Evolutionary conservation across 2,329 filamentous ascomycete genomes (phyloP).

Genomic region (Paracamarosporium sp.): DNA sequence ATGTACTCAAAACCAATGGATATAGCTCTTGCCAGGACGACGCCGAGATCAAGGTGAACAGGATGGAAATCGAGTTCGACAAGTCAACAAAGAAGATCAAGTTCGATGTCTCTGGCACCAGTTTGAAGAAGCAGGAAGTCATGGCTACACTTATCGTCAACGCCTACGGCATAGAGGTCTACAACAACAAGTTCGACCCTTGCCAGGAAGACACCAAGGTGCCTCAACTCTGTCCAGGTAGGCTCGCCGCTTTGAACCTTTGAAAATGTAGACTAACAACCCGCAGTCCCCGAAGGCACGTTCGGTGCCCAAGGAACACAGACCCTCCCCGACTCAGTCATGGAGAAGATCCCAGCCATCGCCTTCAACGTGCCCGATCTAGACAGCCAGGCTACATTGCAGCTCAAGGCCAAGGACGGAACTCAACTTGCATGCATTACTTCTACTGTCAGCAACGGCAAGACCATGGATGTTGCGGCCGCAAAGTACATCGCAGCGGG

Average conservation of each 20-base stretch:
- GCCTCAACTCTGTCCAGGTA: constrained; percentile 80
- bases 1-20: constrained; percentile 80
- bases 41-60: constrained; percentile 71
- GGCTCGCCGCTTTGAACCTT: constrained; percentile 31
- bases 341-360: constrained; percentile 80
- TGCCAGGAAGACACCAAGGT: constrained; percentile 74
- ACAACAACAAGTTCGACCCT: constrained; percentile 81
- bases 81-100: constrained; percentile 73
- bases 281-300: constrained; percentile 70
- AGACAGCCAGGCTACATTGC: constrained; percentile 80
- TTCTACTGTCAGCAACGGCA: constrained; percentile 84
- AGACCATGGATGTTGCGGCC: constrained; percentile 75
- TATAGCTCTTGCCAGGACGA: constrained; percentile 75
- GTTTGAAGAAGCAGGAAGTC: constrained; percentile 77
- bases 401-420: constrained; percentile 69
- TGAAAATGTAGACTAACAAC: constrained; percentile 22
- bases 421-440: constrained; percentile 80
- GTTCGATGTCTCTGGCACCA: constrained; percentile 85
- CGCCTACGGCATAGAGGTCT: constrained; percentile 85
- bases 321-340: constrained; percentile 73
- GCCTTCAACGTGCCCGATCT: constrained; percentile 92
- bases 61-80: constrained; percentile 80
- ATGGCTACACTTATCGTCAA: constrained; percentile 76
- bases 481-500: constrained; percentile 86
- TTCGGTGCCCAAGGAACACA: constrained; percentile 79